Base-by-base conservation (phyloP, 1,284 basidiomycete species). In the Gomphus sp. region DNA sequence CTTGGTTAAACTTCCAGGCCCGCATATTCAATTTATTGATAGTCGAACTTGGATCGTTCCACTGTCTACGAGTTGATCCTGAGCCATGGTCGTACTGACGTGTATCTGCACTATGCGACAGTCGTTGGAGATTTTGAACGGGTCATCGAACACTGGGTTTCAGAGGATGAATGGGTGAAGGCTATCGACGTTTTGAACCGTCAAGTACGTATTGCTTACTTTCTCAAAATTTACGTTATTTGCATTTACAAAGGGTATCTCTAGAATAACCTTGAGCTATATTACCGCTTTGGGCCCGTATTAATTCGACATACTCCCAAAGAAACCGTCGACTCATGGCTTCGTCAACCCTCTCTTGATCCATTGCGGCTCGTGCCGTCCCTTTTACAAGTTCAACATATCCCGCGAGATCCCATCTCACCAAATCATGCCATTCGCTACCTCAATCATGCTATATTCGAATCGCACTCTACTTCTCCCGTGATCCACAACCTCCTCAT, bases 401-500 rank as follows among this genome's bases (percentile, higher is more conserved):
- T 80, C 47, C 80, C 81, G 37, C 80, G 80, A 14, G 85, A 89
- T 65, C 84, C 87, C 1, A 71, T 89, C 49, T 81, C 82, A 4
- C 82, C 85, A 1, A 89, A 92, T 66, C 91, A 97, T 64, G 91
- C 91, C 7, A 84, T 95, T 53, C 85, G 91, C 33, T 99, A 93
- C 70, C 85, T 99, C 50, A 85, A 85, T 62, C 81, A 94, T 66
- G 80, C 91, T 60, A 81, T 98, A 33, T 91, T 93, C 68, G 81
- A 89, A 53, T 84, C 86, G 65, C 77, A 83, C 48, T 91, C 86
- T 64, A 90, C 85, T 0, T 91, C 91, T 51, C 79, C 91, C 1
- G 94, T 90, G 1, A 86, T 99, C 31, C 93, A 99, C 74, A 99
- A 99, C 69, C 82, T 98, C 45, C 80, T 99, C 51, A 80, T 98